Conservation (phyloP, 371 early-diverging fungal species). For the Lichtheimia ornata region DNA sequence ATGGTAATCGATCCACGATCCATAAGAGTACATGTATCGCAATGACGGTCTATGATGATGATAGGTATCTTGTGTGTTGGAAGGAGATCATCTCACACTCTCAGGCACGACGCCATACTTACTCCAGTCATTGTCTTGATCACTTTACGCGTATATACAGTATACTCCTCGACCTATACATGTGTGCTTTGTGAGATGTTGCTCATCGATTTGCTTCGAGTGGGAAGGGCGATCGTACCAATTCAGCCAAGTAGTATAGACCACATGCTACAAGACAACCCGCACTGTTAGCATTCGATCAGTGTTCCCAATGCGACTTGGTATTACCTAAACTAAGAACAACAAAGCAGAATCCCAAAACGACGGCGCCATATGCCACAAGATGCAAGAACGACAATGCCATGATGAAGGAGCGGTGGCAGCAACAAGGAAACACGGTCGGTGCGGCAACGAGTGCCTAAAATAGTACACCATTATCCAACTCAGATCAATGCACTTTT, state of each 20-base stretch:
- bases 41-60: slow-evolving; percentile 49
- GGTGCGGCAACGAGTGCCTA: too few species aligned
- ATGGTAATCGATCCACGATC: slow-evolving; percentile 72
- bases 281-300: background rate
- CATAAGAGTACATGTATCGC: slow-evolving; percentile 65
- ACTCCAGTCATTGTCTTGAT: slow-evolving; percentile 73
- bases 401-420: too few species aligned
- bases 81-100: background rate
- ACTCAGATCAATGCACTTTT: too few species aligned
- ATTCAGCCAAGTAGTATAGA: slow-evolving; percentile 79
- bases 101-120: slow-evolving; percentile 15
- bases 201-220: slow-evolving; percentile 2
- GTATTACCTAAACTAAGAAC: slow-evolving; percentile 46
- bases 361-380: slow-evolving; percentile 45
- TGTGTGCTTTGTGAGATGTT: background rate
- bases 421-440: too few species aligned
- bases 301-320: background rate
- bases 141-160: slow-evolving; percentile 75
- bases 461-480: too few species aligned
- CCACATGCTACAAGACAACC: slow-evolving; percentile 68
- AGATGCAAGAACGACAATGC: slow-evolving; percentile 33
- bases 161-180: slow-evolving; percentile 75
- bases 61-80: background rate
- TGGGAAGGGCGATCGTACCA: slow-evolving; percentile 30
- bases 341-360: slow-evolving; percentile 41